Evolutionary conservation across 2,329 filamentous ascomycete genomes (phyloP), one percentile per base, ranked within the genome.

Genomic region (Penicillium concentricum): DNA sequence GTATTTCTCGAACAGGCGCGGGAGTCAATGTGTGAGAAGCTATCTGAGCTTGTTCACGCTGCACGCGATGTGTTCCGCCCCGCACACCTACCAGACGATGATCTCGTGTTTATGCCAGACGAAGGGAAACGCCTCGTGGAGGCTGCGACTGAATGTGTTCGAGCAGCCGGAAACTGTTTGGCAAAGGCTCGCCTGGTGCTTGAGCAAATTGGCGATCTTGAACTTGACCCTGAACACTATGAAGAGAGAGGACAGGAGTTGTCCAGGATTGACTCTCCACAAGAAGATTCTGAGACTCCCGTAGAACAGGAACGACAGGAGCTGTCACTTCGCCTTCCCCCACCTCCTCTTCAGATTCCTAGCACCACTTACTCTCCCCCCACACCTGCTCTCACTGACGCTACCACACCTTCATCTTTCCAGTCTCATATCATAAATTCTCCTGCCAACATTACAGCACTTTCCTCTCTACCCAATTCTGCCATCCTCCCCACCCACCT

Each of bases 81-180:
- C 46, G 82, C 85, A 4, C 84, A 86, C n/a, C 79, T 82, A 8
- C 87, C 88, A 13, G 85, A 89, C 26, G 83, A 83, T 32, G 89
- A 92, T 59, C 87, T 93, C 58, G 81, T 95, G 34, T 88, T 96
- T 65, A 84, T 92, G 74, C 89, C 89, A 1, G 86, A 91, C 59
- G 88, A 93, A 68, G 91, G 91, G 62, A 87, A 85, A 62, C 82
- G 87, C 28, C 81, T 96, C 39, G 83, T 94, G 32, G 81, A 84
- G 59, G 90, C 91, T 20, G 92, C 92, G 9, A 96, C 92, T 7
- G 87, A 85, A 58, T 97, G 92, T 70, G 92, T 99, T 26, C 88
- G 91, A 64, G 89, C 91, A 22, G 92, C 92, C 43, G 93, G 93
- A 39, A 92, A 96, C 65, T 97, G 93, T 73, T 89, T 96, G 20